Base-by-base conservation (phyloP, 78 protist genomes). In the Cyanophora paradoxa region DNA sequence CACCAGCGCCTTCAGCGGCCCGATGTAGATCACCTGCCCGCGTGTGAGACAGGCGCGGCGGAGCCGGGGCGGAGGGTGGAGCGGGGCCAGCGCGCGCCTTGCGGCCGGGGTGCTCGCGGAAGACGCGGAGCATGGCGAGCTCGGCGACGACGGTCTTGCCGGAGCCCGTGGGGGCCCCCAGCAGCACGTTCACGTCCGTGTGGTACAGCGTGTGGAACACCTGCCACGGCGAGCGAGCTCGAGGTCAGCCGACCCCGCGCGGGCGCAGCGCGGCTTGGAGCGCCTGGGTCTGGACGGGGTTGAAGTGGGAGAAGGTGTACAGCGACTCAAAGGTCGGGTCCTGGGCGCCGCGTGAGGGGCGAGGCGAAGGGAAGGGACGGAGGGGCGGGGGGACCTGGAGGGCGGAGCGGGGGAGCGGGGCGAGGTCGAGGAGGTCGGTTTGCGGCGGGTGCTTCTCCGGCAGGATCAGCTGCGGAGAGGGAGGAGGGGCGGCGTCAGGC, bases 101-200 rank as follows among this genome's bases (percentile, higher is more conserved):
- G n/a, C n/a, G n/a, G n/a, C n/a, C 75, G 14, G 90, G 91, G 67
- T 74, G 40, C 33, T 17, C 66, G 22, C 64, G 28, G 39, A 89
- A 63, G 11, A 82, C 57, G 30, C 95, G 81, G 33, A 91, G 87
- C 64, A 96, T 80, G 31, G 98, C 96, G 26, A 98, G 71, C 76
- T 98, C 99, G 22, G 99, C 99, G 22, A 86, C 79, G 63, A 96
- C 71, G 17, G 99, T 98, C 86, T 97, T 97, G 44, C 99, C 98
- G 24, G 28, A 62, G 14, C 98, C 99, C 4, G 99, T 97, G 36
- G 98, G 98, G 0, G 98, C 95, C n/a, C 99, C 99, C 19, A 98
- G 39, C 13, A 98, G 82, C 8, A 96, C 88, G 72, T 91, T 96
- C 72, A 41, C 39, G 78, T 95, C 98, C 17, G 98, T 89, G 79